These are phyloP conservation scores for Colletotrichum cereale DNA, from an alignment of 2,329 filamentous ascomycete species.

Conservation along the genomic window DNA sequence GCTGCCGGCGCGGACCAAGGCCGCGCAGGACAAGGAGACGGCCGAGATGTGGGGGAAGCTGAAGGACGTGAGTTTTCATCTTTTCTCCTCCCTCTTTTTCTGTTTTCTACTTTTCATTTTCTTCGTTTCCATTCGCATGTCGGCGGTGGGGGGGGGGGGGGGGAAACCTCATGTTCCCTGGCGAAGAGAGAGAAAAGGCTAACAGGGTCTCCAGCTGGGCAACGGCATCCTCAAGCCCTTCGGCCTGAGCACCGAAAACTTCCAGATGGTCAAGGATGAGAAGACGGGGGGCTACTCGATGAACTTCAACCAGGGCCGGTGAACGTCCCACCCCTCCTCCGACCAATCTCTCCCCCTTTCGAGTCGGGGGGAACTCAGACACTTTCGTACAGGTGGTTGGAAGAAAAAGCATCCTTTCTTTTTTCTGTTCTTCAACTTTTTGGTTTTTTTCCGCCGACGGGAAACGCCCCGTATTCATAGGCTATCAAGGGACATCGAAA, in stretches of 20 bases:
- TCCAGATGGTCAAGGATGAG: conserved; percentile 93
- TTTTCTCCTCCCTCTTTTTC: neutral
- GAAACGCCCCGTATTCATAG: neutral
- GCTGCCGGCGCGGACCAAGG: conserved; percentile 77
- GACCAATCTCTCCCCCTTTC: too few species aligned
- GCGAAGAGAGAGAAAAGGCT: conserved; percentile 28
- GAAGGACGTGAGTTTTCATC: conserved; percentile 72
- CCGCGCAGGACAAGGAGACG: conserved; percentile 88
- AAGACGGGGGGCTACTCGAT: conserved; percentile 93
- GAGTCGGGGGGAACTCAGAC: neutral
- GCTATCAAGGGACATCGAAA: neutral
- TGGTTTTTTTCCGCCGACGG: neutral
- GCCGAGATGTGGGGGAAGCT: conserved; percentile 98
- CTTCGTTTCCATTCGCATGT: too few species aligned
- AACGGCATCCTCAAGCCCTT: conserved; percentile 95
- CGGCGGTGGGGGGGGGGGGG: too few species aligned
- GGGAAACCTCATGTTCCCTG: too few species aligned
- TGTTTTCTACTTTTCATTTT: neutral
- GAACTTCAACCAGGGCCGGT: conserved; percentile 75
- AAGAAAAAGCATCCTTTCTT: neutral
- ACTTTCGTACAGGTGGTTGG: neutral
- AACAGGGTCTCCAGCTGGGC: conserved; percentile 68
- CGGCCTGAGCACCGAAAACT: conserved; percentile 93
- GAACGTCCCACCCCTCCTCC: neutral
- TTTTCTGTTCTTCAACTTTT: too few species aligned